These are phyloP conservation scores for Tylopilus subfusipes DNA, from an alignment of 768 basidiomycete genomes.

Conservation along the genomic window DNA sequence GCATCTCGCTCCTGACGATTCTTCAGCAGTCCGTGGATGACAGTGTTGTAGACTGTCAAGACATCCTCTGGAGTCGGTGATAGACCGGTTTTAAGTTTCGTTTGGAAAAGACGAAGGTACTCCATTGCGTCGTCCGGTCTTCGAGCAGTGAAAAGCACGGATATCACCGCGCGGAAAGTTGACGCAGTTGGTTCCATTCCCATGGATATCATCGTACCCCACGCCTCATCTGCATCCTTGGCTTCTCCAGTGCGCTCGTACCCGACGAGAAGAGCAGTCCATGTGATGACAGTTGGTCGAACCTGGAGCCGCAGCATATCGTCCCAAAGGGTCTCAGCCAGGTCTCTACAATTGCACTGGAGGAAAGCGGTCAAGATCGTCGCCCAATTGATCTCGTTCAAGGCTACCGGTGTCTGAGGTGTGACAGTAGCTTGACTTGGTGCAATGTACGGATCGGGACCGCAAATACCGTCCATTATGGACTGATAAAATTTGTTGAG, in stretches of 20 bases:
- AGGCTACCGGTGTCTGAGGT: conserved; percentile 39
- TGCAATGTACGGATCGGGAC: conserved; percentile 53
- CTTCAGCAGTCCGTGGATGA: conserved; percentile 62
- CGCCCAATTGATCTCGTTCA: conserved; percentile 61
- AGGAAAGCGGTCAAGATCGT: conserved; percentile 66
- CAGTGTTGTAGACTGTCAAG: conserved; percentile 67
- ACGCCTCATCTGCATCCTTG: conserved; percentile 53
- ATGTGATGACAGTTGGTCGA: conserved; percentile 52
- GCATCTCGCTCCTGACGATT: conserved; percentile 40
- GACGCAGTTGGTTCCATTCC: conserved; percentile 57
- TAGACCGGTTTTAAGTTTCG: conserved; percentile 11
- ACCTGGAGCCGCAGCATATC: conserved; percentile 54
- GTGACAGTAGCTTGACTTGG: conserved; percentile 38
- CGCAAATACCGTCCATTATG: conserved; percentile 49
- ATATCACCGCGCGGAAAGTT: conserved; percentile 68
- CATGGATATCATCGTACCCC: conserved; percentile 59
- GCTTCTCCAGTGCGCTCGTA: conserved; percentile 50
- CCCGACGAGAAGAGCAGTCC: conserved; percentile 70
- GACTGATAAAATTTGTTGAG: conserved; percentile 50
- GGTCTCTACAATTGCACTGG: conserved; percentile 48
- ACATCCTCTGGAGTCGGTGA: conserved; percentile 28
- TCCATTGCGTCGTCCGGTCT: conserved; percentile 49
- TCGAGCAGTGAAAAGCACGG: conserved; percentile 52
- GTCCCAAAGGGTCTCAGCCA: conserved; percentile 65
- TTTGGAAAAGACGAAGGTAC: conserved; percentile 50